Percentiles rank a stretch among this genome's conserved stretches.
Evolutionary conservation across 768 basidiomycete species (phyloP).

Genomic region (Kwoniella sp.): DNA sequence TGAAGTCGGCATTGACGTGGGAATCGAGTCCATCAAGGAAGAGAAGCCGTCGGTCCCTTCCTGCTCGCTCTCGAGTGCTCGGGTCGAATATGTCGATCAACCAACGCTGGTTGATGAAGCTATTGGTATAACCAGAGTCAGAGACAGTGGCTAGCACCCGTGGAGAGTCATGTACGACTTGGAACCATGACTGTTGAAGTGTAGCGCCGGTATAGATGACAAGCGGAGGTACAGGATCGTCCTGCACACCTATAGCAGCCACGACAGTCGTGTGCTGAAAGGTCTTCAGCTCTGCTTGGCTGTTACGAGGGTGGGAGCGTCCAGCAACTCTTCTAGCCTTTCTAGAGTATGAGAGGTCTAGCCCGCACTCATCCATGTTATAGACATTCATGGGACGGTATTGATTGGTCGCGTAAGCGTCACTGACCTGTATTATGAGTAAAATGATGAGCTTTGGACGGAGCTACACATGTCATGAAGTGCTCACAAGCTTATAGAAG

Average conservation of each 20-base stretch:
- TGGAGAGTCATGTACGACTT: neutral
- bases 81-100: slow-evolving; percentile 17
- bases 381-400: slow-evolving; percentile 16
- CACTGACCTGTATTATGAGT: slow-evolving; percentile 18
- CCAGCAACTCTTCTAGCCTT: slow-evolving; percentile 8
- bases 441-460: neutral
- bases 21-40: slow-evolving; percentile 25
- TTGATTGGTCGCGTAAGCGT: slow-evolving; percentile 5
- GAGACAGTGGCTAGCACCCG: slow-evolving; percentile 1
- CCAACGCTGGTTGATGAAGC: slow-evolving; percentile 6
- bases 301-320: neutral
- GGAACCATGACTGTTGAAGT: slow-evolving; percentile 8
- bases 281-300: neutral
- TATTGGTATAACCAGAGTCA: slow-evolving; percentile 16
- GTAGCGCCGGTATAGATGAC: slow-evolving; percentile 18
- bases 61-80: slow-evolving; percentile 3
- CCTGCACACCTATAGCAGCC: slow-evolving; percentile 1
- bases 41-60: slow-evolving; percentile 16
- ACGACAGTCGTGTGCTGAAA: slow-evolving; percentile 11
- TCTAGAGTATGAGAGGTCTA: slow-evolving; percentile 9
- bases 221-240: slow-evolving; percentile 22
- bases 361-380: slow-evolving; percentile 27
- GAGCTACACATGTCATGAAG: neutral
- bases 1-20: slow-evolving; percentile 11
- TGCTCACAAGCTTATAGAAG: slow-evolving; percentile 20